Base-by-base conservation (phyloP, 139 green algal species). In the Tetradesmus obliquus region DNA sequence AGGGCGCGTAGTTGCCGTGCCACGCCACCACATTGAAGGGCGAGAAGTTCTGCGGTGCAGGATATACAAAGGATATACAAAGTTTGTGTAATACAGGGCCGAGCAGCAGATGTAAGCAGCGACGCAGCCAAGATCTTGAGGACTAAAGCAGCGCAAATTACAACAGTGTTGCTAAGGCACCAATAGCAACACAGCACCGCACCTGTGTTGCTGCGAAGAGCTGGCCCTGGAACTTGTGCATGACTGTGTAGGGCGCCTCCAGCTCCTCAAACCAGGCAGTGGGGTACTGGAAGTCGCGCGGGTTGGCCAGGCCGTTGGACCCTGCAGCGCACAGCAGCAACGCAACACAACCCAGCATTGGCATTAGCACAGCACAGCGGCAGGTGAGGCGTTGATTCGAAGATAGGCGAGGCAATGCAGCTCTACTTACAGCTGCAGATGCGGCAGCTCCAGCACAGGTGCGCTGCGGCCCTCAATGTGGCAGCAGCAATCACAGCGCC, bases 21-120 rank as follows among this genome's bases (percentile, higher is more conserved):
- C 97, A 98, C 3, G 97, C 97, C 20, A 99, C 98, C 1, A 99
- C 98, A 86, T 99, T 98, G 95, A 99, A 99, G 12, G 98, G 98
- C 0, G 97, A 99, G 91, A 98, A 98, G 66, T 83, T 82, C 95
- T 99, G 96, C 5, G 79, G 55, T 17, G 55, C 55, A 22, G 93
- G 5, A 45, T 45, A 45, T 45, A 45, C 32, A 45, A 45, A 45
- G 32, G 32, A 45, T 45, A 45, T 45, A 45, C 32, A 45, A 45
- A 45, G 32, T 45, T 45, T 45, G 32, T 45, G 32, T 45, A 45
- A 45, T 45, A 45, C 32, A 45, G 32, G 32, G 32, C 32, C 32
- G 32, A 45, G 32, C 32, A 45, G 32, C 32, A 45, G 32, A 45
- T 45, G 32, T 45, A 45, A 45, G 32, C 32, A 45, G 32, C 32